phyloP scores from a whole-genome alignment of 1,284 basidiomycete species.

The Trametes sp. region DNA sequence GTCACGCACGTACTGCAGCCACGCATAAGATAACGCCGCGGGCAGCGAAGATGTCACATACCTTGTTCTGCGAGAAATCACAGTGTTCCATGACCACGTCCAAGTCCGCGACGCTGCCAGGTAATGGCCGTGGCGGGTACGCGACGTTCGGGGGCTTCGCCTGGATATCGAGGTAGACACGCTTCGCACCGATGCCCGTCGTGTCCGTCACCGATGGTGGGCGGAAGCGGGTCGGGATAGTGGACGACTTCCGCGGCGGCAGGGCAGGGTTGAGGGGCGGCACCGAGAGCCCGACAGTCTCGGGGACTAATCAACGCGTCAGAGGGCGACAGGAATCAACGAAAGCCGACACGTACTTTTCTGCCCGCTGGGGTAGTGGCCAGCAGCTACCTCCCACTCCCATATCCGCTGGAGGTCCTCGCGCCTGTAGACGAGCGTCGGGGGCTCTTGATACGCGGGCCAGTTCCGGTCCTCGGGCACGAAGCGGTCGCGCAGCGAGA shows the following conservation, averaged over 20 bases:
- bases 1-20: slow-evolving; percentile 73
- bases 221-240: slow-evolving; percentile 51
- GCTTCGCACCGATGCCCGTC: slow-evolving; percentile 74
- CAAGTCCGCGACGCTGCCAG: slow-evolving; percentile 87
- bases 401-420: slow-evolving; percentile 89
- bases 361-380: slow-evolving; percentile 87
- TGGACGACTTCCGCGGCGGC: slow-evolving; percentile 56
- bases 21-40: slow-evolving; percentile 1
- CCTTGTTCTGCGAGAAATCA: slow-evolving; percentile 86
- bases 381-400: slow-evolving; percentile 92
- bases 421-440: slow-evolving; percentile 80
- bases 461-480: slow-evolving; percentile 69
- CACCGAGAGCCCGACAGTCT: slow-evolving; percentile 65
- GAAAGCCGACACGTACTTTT: slow-evolving; percentile 60
- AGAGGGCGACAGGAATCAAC: background rate
- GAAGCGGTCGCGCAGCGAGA: slow-evolving; percentile 68
- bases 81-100: slow-evolving; percentile 91
- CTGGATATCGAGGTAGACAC: slow-evolving; percentile 79
- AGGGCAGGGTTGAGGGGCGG: slow-evolving; percentile 77
- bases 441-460: slow-evolving; percentile 70
- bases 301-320: slow-evolving; percentile 68
- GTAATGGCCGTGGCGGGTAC: slow-evolving; percentile 84
- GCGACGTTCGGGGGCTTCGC: slow-evolving; percentile 63
- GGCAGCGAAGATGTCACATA: slow-evolving; percentile 37
- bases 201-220: slow-evolving; percentile 52